A percentile compares a stretch with the other conserved stretches of the same genome.
phyloP scores from a whole-genome alignment of 768 basidiomycete genomes.

The Lentinus tigrinus region DNA sequence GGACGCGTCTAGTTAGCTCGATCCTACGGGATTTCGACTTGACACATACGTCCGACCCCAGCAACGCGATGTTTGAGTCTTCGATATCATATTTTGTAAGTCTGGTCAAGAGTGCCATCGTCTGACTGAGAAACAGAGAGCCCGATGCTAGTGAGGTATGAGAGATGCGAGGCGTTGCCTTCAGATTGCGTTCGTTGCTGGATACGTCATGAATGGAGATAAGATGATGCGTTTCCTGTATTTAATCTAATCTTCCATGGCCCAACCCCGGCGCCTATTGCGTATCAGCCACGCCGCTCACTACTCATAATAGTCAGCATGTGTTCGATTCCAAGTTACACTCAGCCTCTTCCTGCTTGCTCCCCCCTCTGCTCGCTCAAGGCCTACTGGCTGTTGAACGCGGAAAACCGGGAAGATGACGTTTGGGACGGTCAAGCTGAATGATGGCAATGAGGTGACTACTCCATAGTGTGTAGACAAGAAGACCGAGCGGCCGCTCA shows the following conservation, averaged over 20 bases:
- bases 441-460: conserved; percentile 36
- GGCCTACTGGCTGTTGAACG: not conserved
- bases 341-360: not conserved
- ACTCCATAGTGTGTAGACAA: not conserved
- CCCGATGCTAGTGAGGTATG: not conserved
- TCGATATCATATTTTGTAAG: conserved; percentile 54
- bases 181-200: too few relatives aligned
- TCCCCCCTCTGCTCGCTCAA: too few relatives aligned
- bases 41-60: conserved; percentile 57
- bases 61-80: conserved; percentile 60
- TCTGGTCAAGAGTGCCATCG: conserved; percentile 33
- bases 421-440: conserved; percentile 32
- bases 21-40: not conserved
- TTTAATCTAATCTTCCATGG: not conserved
- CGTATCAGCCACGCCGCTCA: not conserved
- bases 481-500: not conserved
- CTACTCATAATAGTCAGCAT: not conserved
- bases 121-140: not conserved
- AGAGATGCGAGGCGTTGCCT: too few relatives aligned
- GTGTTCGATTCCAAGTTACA: not conserved
- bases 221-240: not conserved
- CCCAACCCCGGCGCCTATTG: not conserved
- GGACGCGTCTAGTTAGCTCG: not conserved
- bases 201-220: too few relatives aligned
- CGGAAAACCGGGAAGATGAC: conserved; percentile 25